Percentiles rank a stretch among this genome's conserved stretches.
phyloP scores from a whole-genome alignment of 192 early-diverging fungal genomes.

The Podila minutissima region DNA sequence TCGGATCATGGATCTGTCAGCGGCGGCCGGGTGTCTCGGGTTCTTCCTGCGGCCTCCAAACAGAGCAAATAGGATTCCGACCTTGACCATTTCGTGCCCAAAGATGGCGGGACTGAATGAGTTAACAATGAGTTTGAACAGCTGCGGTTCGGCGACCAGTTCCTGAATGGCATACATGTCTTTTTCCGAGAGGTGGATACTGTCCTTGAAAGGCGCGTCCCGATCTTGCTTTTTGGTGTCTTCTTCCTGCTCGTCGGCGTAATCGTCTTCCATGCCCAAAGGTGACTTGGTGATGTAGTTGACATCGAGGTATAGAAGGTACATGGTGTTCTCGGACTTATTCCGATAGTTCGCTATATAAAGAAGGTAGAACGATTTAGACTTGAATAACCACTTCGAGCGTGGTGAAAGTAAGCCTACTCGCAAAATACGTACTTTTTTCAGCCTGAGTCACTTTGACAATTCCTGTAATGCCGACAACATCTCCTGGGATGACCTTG shows the following conservation, averaged over 20 bases:
- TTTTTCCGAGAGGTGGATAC: conserved; percentile 72
- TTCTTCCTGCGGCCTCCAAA: conserved; percentile 66
- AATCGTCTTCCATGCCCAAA: conserved; percentile 45
- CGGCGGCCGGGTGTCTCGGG: conserved; percentile 30
- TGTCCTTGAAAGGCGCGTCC: conserved; percentile 53
- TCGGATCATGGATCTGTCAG: conserved; percentile 63
- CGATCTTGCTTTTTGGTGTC: conserved; percentile 43
- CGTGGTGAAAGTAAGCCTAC: not conserved
- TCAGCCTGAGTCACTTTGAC: conserved; percentile 80
- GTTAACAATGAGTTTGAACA: conserved; percentile 81
- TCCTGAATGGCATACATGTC: conserved; percentile 80
- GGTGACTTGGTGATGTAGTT: conserved; percentile 72
- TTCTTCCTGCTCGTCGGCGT: conserved; percentile 26
- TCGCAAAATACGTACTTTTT: conserved; percentile 58
- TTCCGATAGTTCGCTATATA: conserved; percentile 24
- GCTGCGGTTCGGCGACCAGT: conserved; percentile 62
- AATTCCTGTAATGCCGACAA: conserved; percentile 78
- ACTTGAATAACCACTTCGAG: not conserved
- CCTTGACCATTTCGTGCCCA: conserved; percentile 89
- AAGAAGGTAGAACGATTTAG: not conserved
- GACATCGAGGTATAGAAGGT: conserved; percentile 76
- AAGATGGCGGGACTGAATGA: conserved; percentile 85
- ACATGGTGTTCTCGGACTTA: conserved; percentile 71
- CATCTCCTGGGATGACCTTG: conserved; percentile 82
- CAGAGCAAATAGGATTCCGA: conserved; percentile 79